phyloP scores from a whole-genome alignment of 1,284 basidiomycete genomes.

The Puccinia brachypodii region DNA sequence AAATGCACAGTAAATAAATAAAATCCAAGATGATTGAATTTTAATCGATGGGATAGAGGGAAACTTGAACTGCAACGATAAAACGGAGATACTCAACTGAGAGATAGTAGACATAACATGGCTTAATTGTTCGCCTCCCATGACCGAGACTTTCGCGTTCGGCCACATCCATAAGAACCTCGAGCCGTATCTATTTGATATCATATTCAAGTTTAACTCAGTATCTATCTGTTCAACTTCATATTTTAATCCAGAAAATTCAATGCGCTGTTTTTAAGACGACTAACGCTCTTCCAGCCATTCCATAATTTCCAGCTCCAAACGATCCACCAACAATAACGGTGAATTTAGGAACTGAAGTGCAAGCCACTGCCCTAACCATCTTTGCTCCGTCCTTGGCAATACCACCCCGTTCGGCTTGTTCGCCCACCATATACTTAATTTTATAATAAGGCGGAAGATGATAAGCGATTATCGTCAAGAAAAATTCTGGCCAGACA shows the following conservation, averaged over 20 bases:
- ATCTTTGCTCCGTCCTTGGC: slow-evolving; percentile 98
- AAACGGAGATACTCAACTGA: slow-evolving; percentile 64
- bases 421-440: slow-evolving; percentile 62
- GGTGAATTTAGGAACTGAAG: slow-evolving; percentile 89
- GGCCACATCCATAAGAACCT: slow-evolving; percentile 99
- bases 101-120: slow-evolving; percentile 89
- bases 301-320: slow-evolving; percentile 91
- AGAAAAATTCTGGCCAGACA: neutral
- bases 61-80: too few relatives aligned
- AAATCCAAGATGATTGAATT: too few relatives aligned
- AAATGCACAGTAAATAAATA: too few relatives aligned
- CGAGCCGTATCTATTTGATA: slow-evolving; percentile 71
- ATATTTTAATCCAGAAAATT: slow-evolving; percentile 26
- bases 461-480: neutral
- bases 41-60: slow-evolving; percentile 26
- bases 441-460: neutral
- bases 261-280: slow-evolving; percentile 18
- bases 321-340: slow-evolving; percentile 93
- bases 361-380: slow-evolving; percentile 92
- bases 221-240: slow-evolving; percentile 57
- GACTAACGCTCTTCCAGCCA: slow-evolving; percentile 53
- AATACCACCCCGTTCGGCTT: slow-evolving; percentile 89
- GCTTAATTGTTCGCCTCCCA: slow-evolving; percentile 89
- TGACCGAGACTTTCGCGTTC: slow-evolving; percentile 91
- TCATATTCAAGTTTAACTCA: neutral